Evolutionary conservation across 371 early-diverging fungal species (phyloP).

Genomic region (Chytridium lagenaria): DNA sequence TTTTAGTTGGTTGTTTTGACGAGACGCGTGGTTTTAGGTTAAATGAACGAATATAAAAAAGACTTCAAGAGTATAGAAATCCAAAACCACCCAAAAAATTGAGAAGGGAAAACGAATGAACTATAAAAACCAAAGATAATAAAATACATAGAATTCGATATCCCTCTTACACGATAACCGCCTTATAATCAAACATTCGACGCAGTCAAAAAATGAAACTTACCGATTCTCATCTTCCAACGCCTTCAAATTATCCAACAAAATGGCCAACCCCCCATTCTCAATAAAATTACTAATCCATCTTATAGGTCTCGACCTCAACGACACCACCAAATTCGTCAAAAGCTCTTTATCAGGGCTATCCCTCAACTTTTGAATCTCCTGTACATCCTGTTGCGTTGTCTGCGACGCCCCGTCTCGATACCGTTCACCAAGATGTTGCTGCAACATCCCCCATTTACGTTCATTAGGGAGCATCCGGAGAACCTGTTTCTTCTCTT

Average conservation of each 20-base stretch:
- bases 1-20: too few species aligned
- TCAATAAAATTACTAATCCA: constrained; percentile 61
- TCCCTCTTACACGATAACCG: too few species aligned
- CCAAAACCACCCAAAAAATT: too few species aligned
- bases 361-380: constrained; percentile 44
- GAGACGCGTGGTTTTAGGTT: too few species aligned
- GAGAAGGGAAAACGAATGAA: not conserved
- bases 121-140: too few species aligned
- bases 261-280: constrained; percentile 52
- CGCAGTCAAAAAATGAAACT: too few species aligned
- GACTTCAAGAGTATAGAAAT: too few species aligned
- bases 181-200: too few species aligned
- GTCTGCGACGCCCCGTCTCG: constrained; percentile 43
- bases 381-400: constrained; percentile 43
- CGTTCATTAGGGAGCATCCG: constrained; percentile 49
- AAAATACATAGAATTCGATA: too few species aligned
- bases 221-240: constrained; percentile 44
- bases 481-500: constrained; percentile 57
- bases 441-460: constrained; percentile 63
- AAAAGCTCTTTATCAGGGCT: constrained; percentile 46
- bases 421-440: constrained; percentile 56
- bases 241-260: constrained; percentile 50
- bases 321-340: constrained; percentile 50
- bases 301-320: constrained; percentile 56
- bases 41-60: too few species aligned